Conservation (phyloP, 2,329 filamentous ascomycete genomes). For the Aureobasidium zeae region DNA sequence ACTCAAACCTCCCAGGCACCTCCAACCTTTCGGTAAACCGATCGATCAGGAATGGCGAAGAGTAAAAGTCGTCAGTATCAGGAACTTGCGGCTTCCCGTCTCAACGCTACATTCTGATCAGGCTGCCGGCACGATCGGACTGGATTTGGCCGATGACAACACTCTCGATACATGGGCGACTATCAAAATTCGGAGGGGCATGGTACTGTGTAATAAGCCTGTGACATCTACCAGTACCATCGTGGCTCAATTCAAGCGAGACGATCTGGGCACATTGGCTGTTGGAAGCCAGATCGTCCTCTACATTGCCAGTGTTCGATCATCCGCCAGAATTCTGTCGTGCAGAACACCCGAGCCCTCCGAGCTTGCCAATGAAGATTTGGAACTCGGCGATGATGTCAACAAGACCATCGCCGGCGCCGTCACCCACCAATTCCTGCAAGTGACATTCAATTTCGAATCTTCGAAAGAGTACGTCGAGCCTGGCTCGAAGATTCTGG, state of each 20-base stretch:
- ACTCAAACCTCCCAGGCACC: conserved; percentile 21
- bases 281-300: conserved; percentile 65
- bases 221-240: conserved; percentile 43
- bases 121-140: conserved; percentile 79
- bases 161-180: conserved; percentile 21
- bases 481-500: conserved; percentile 57
- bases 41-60: conserved; percentile 63
- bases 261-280: conserved; percentile 53
- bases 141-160: conserved; percentile 46
- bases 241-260: conserved; percentile 59
- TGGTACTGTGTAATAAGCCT: conserved; percentile 60
- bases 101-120: conserved; percentile 67
- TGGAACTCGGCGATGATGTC: conserved; percentile 17
- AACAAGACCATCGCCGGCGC: conserved; percentile 21
- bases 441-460: conserved; percentile 60
- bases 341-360: conserved; percentile 27
- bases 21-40: conserved; percentile 16
- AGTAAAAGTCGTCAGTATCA: conserved; percentile 74
- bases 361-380: conserved; percentile 30
- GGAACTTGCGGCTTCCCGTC: conserved; percentile 79
- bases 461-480: conserved; percentile 65
- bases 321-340: conserved; percentile 61
- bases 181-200: conserved; percentile 58
- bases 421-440: conserved; percentile 25
- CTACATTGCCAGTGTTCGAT: conserved; percentile 79